phyloP scores from a whole-genome alignment of 2,329 filamentous ascomycete species.

The Cryoendolithus antarcticus region DNA sequence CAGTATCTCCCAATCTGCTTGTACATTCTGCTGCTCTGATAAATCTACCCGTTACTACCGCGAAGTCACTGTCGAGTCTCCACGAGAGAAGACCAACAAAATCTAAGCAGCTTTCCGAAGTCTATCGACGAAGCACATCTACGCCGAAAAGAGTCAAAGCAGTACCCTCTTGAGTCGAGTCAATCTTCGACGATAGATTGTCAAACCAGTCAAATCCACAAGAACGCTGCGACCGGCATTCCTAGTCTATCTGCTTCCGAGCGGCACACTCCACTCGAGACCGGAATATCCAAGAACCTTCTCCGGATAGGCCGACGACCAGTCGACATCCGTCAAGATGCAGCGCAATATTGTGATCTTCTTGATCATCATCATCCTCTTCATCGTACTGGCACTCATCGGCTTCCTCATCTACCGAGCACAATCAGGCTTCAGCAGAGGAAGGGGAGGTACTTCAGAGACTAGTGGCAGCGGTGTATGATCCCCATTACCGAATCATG shows the following conservation, averaged over 20 bases:
- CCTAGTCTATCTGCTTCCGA: not conserved
- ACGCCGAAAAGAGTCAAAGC: too few relatives aligned
- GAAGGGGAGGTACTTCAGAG: slow-evolving; percentile 14
- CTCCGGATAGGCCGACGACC: slow-evolving; percentile 1
- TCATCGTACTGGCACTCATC: slow-evolving; percentile 33
- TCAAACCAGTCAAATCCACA: not conserved
- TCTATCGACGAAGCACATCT: too few relatives aligned
- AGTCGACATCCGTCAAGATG: slow-evolving; percentile 24
- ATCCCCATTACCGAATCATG: too few relatives aligned
- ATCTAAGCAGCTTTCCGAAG: too few relatives aligned
- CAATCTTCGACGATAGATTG: not conserved
- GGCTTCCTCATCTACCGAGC: slow-evolving; percentile 39
- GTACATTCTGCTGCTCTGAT: slow-evolving; percentile 1
- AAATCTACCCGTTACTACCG: not conserved
- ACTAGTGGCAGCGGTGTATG: slow-evolving; percentile 11
- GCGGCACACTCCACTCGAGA: slow-evolving; percentile 2
- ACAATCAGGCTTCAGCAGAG: slow-evolving; percentile 25
- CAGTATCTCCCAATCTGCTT: slow-evolving; percentile 1
- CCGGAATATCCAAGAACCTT: slow-evolving; percentile 1
- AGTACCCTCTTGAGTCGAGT: not conserved
- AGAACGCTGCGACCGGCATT: too few relatives aligned
- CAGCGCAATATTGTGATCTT: slow-evolving; percentile 41
- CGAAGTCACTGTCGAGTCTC: not conserved
- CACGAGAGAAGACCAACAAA: not conserved
- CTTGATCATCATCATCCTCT: slow-evolving; percentile 41